Base-by-base conservation (phyloP, 768 basidiomycete genomes). In the Tricholoma flavovirens region DNA sequence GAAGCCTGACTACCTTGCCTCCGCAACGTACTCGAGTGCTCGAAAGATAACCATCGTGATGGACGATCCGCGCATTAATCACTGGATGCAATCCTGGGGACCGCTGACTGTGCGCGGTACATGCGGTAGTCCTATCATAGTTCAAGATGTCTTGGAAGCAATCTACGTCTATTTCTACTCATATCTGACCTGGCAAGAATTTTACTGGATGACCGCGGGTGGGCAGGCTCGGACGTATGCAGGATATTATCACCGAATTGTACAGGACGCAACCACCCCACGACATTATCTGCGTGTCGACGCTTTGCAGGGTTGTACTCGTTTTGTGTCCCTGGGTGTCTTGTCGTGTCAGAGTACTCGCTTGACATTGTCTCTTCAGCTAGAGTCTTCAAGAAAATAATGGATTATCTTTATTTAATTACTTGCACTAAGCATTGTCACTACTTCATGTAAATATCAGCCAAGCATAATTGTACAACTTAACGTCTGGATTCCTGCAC, bases 141-240 rank as follows among this genome's bases (percentile, higher is more conserved):
- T 74, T 5, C 53, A 58, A 38, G 68, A 75, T 59, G 26, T 74
- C 50, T 56, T 77, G 17, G 59, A 67, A 1, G 72, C 68, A 2
- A 65, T 77, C n/a, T 65, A 75, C 49, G 29, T 50, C 2, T 73
- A 70, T 56, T 73, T 73, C 59, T 71, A 72, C 58, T 59, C 40
- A 19, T 67, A 66, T 1, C 49, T 77, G 38, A 66, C 45, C 14
- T 14, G 5, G 22, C 22, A 1, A 15, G 12, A 61, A 5, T 7
- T 21, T n/a, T 29, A 15, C 1, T 54, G 60, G 2, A 21, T 49
- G 15, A 38, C 19, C 17, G 11, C 17, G 1, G 36, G 21, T 8
- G 21, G 15, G 15, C 53, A 32, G 11, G n/a, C 10, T 24, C 36
- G 10, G 21, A 14, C 19, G 8, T 7, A 51, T 38, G 51, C 38